Percentiles rank a stretch among this genome's conserved stretches.
Evolutionary conservation across 1,284 basidiomycete genomes (phyloP).

Genomic region (Papiliotrema terrestris): DNA sequence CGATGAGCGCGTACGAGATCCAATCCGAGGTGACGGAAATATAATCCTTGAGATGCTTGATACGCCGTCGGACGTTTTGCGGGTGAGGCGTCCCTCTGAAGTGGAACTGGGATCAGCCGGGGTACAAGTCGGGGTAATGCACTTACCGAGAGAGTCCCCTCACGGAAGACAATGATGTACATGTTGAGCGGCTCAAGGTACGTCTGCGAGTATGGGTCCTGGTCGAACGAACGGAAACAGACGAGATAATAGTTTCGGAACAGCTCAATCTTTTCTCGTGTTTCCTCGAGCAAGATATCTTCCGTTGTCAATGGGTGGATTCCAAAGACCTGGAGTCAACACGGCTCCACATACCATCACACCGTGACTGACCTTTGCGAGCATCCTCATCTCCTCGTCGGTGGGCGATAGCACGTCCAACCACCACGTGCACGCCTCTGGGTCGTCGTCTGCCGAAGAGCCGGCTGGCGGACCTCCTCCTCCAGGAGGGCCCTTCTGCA

Average conservation of each 20-base stretch:
- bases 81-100: constrained; percentile 96
- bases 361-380: constrained; percentile 67
- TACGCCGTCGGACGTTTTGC: constrained; percentile 93
- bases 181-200: constrained; percentile 98
- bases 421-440: constrained; percentile 92
- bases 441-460: constrained; percentile 40
- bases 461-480: constrained; percentile 10
- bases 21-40: constrained; percentile 98
- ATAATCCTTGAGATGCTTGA: constrained; percentile 99
- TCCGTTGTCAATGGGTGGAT: constrained; percentile 99
- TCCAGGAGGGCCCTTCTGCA: constrained; percentile 1
- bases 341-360: not conserved
- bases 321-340: constrained; percentile 69
- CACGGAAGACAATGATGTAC: constrained; percentile 99
- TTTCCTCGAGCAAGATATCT: constrained; percentile 99
- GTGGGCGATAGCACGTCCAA: constrained; percentile 91
- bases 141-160: constrained; percentile 87
- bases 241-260: constrained; percentile 99
- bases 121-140: not conserved
- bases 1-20: constrained; percentile 99
- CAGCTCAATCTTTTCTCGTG: constrained; percentile 98
- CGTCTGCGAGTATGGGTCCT: constrained; percentile 95
- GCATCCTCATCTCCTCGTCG: constrained; percentile 96
- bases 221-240: constrained; percentile 98
- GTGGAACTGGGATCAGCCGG: constrained; percentile 67